A percentile compares a stretch with the other conserved stretches of the same genome.
Evolutionary conservation across 1,284 basidiomycete species (phyloP).

Genomic region (Microbotryomycetes sp.): DNA sequence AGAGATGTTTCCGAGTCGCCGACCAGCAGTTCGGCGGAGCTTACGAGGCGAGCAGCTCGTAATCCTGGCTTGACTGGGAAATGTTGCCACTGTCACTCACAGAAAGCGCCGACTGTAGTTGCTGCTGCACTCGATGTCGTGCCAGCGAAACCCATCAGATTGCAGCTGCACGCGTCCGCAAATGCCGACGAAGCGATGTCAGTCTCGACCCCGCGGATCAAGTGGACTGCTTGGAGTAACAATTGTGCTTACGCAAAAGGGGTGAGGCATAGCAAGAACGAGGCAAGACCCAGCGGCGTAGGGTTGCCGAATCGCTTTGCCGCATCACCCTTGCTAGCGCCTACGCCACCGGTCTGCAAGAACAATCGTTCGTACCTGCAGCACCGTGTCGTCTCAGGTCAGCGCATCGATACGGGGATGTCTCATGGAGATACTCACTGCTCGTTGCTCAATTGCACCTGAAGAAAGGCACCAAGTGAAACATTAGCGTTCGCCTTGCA

Average conservation of each 20-base stretch:
- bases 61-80: too few species aligned
- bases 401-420: background rate
- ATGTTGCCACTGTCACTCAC: background rate
- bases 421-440: background rate
- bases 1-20: too few species aligned
- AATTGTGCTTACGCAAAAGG: constrained; percentile 17
- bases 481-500: background rate
- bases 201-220: background rate
- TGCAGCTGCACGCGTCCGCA: background rate
- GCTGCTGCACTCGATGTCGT: constrained; percentile 10
- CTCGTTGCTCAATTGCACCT: background rate
- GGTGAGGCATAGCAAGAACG: constrained; percentile 28
- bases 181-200: background rate
- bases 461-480: background rate
- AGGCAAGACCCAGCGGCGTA: constrained; percentile 30
- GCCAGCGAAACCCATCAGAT: constrained; percentile 17
- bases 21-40: too few species aligned
- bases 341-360: background rate
- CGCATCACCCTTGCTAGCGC: background rate
- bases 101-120: background rate
- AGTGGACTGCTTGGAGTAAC: too few species aligned
- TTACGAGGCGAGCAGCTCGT: too few species aligned
- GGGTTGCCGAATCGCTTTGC: constrained; percentile 33
- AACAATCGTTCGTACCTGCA: background rate
- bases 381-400: background rate